Base-by-base conservation (phyloP, 73 alveolate species). In the Paramecium primaurelia region DNA sequence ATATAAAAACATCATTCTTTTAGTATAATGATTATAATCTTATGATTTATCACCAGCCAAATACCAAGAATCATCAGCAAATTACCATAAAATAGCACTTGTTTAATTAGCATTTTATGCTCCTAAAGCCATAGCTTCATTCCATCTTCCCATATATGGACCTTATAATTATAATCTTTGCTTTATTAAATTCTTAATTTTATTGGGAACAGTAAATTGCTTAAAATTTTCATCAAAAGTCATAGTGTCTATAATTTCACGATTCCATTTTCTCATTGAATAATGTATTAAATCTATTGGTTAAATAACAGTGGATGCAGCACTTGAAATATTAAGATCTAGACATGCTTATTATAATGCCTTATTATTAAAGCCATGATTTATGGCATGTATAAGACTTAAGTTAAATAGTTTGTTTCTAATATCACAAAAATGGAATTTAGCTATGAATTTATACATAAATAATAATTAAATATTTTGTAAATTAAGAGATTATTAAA, bases 81-180 rank as follows among this genome's bases (percentile, higher is more conserved):
- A 60, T 71, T 88, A 30, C 93, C 93, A 88, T 69, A 88, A 45
- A 45, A 71, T 89, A 9, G 54, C 16, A 64, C 86, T 71, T 12
- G 98, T 96, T 26, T 42, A 75, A 25, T 94, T 22, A 2, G 91
- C 30, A 86, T 94, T 71, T 44, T 83, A 58, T 25, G 91, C 92
- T 18, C 98, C 97, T 1, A 93, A 60, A 42, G 95, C 92, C 97
- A 96, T 96, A 3, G 97, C 98, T 80, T 95, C 92, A 58, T 95
- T 93, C 98, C 98, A 96, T 22, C 84, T 92, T 4, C 71, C 92
- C 22, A 84, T 86, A 77, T 94, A 96, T 1, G 97, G 96, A n/a
- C 86, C 58, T 58, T 92, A 49, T 7, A 77, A 88, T 14, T 51
- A 18, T 42, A 96, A 89, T 69, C 98, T 75, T 64, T 77, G 28